A percentile compares a stretch with the other conserved stretches of the same genome.
phyloP scores from a whole-genome alignment of 176 grass and related monocot species.

The Phyllostachys edulis region DNA sequence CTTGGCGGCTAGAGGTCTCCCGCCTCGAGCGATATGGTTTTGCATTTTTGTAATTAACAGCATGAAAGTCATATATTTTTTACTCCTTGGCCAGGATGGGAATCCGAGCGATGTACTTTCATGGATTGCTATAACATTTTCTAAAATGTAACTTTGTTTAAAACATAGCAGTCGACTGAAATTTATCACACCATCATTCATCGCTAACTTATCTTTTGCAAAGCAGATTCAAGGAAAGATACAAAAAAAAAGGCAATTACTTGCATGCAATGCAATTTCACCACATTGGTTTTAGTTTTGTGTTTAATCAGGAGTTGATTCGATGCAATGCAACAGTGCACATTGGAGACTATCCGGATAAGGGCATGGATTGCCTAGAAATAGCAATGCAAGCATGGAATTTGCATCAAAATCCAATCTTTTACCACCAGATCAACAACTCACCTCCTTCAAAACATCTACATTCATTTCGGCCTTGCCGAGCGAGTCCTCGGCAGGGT shows the following conservation, averaged over 20 bases:
- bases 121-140: slow-evolving; percentile 1
- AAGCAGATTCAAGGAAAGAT: neutral
- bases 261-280: neutral
- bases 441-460: slow-evolving; percentile 82
- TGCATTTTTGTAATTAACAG: neutral
- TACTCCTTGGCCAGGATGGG: neutral
- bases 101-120: neutral
- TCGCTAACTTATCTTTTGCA: neutral
- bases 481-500: slow-evolving; percentile 68
- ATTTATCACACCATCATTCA: neutral
- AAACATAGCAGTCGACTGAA: neutral
- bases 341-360: neutral
- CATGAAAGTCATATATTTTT: neutral
- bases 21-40: no score
- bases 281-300: neutral
- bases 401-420: neutral
- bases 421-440: slow-evolving; percentile 25
- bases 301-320: neutral
- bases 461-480: slow-evolving; percentile 59
- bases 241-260: neutral
- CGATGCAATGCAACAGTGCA: neutral
- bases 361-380: slow-evolving; percentile 10
- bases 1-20: no score
- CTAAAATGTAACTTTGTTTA: neutral
- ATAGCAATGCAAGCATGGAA: slow-evolving; percentile 10